Evolutionary conservation across 257 asterid species (phyloP).

Genomic region (Ocimum tenuiflorum): DNA sequence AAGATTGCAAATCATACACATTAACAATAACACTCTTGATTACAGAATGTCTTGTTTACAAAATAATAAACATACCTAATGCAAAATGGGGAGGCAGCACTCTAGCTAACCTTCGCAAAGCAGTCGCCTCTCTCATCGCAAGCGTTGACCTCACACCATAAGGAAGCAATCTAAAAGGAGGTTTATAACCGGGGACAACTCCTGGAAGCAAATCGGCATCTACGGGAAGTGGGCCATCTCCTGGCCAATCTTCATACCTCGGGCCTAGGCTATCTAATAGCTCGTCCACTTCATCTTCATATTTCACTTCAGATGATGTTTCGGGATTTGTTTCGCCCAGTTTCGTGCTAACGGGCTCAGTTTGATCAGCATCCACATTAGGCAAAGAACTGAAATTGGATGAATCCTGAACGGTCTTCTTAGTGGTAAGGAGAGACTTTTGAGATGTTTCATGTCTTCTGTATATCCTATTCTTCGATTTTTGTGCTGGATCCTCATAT

Average conservation of each 20-base stretch:
- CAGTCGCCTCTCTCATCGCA: conserved; percentile 63
- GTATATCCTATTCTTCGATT: conserved; percentile 30
- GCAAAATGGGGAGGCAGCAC: conserved; percentile 94
- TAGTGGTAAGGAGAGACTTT: conserved; percentile 23
- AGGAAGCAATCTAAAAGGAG: conserved; percentile 87
- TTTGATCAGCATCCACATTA: conserved; percentile 23
- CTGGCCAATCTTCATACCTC: conserved; percentile 87
- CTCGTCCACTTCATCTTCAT: conserved; percentile 73
- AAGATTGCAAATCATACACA: conserved; percentile 17
- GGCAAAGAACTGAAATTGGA: conserved; percentile 17
- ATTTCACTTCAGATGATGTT: conserved; percentile 42
- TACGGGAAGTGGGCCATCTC: conserved; percentile 80
- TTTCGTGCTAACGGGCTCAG: conserved; percentile 20
- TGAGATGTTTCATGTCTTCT: conserved; percentile 34
- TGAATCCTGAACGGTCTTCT: conserved; percentile 25
- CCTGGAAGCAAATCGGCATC: conserved; percentile 97
- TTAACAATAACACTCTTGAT: not conserved
- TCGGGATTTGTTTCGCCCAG: conserved; percentile 25
- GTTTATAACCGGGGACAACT: conserved; percentile 51
- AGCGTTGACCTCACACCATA: conserved; percentile 79
- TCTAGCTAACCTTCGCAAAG: conserved; percentile 82
- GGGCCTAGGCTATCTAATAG: conserved; percentile 79
- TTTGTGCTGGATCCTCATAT: conserved; percentile 44
- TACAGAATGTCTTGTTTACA: not conserved
- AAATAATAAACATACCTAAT: conserved; percentile 45